Evolutionary conservation across 345 rosid species (phyloP).

Genomic region (Aethionema arabicum): DNA sequence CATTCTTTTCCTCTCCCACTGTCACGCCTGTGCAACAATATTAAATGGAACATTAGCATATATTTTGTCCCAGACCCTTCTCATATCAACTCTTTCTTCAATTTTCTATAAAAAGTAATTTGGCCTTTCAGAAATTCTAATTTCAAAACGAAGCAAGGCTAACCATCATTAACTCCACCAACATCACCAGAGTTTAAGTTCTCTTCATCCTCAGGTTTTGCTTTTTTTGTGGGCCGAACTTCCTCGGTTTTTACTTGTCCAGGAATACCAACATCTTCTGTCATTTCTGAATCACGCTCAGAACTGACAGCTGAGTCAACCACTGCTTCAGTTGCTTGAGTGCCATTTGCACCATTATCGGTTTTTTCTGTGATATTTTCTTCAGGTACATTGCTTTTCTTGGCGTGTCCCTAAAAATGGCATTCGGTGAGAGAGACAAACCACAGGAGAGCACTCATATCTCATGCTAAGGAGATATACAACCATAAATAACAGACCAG

Average conservation of each 20-base stretch:
- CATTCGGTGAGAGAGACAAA: conserved; percentile 9
- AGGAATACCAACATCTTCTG: conserved; percentile 36
- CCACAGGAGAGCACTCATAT: conserved; percentile 1
- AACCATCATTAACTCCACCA: conserved; percentile 46
- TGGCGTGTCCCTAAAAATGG: conserved; percentile 45
- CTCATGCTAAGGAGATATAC: background rate
- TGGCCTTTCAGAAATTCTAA: background rate
- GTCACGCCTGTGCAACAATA: conserved; percentile 41
- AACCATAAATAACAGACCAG: background rate
- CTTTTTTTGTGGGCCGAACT: conserved; percentile 63
- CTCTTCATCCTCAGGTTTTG: conserved; percentile 50
- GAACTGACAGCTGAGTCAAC: conserved; percentile 34
- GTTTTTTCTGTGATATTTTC: conserved; percentile 40
- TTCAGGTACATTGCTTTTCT: conserved; percentile 45
- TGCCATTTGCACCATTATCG: conserved; percentile 15
- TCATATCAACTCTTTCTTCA: background rate
- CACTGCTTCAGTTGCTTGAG: conserved; percentile 32
- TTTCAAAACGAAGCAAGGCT: conserved; percentile 16
- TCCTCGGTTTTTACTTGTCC: conserved; percentile 43
- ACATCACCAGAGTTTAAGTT: conserved; percentile 25
- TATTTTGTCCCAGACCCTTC: conserved; percentile 3
- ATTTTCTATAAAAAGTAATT: background rate
- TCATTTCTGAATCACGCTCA: conserved; percentile 35
- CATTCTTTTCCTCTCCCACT: conserved; percentile 37
- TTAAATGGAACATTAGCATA: conserved; percentile 18